Base-by-base conservation (phyloP, 371 early-diverging fungal genomes). In the Zychaea mexicana region DNA sequence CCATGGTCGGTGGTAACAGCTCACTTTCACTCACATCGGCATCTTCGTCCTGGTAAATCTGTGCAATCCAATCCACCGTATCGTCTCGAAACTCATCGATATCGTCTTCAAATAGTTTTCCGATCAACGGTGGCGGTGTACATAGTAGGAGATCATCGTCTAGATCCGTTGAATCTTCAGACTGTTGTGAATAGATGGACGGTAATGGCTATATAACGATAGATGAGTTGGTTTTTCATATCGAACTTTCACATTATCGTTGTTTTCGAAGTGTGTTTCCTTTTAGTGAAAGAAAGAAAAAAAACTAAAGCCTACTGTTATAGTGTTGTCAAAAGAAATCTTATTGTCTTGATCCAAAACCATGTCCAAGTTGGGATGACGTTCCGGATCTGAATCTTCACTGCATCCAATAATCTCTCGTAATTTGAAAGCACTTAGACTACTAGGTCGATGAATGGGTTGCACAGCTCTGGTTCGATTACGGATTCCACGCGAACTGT, bases 351-450 rank as follows among this genome's bases (percentile, higher is more conserved):
- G 49, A 49, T 49, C 49, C 22, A 49, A 49, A 22, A 49, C 26
- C 49, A 49, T 49, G 24, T 49, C 49, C 49, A 49, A 49, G 49
- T 49, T 49, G 21, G 49, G 49, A 24, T 49, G 49, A 9, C 49
- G 21, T 49, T 49, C 49, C 2, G 49, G 9, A 49, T 49, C 49
- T 9, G 49, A 19, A 49, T 49, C 49, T 4, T 49, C 49, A 49
- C 24, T 49, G n/a, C 49, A 49, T 22, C 49, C 49, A 49, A 49
- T 49, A 6, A 49, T 22, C 24, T 49, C 49, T 24, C 49, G 4
- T 28, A 49, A 13, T 24, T 49, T 49, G 2, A 9, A 8, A 22
- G 49, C 49, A 49, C 49, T 49, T 49, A 17, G 26, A 49, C 49
- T 49, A 24, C 22, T 17, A 3, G 49, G 49, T 9, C 49, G 26